phyloP scores from a whole-genome alignment of 2,329 filamentous ascomycete genomes.

The Xylaria polymorpha region DNA sequence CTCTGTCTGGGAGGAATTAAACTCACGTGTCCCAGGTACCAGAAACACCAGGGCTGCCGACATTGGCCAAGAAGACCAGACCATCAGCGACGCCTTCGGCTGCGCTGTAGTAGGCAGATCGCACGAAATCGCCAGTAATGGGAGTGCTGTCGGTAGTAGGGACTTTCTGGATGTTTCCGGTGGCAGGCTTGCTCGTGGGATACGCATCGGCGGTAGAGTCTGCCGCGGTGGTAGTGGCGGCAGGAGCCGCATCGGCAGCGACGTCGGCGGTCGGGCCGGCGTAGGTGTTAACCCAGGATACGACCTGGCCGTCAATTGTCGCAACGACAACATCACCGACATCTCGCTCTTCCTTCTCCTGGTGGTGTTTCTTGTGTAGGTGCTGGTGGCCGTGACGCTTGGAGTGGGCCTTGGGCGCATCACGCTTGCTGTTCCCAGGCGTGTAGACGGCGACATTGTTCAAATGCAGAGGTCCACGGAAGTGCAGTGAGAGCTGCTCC shows the following conservation, averaged over 20 bases:
- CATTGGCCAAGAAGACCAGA: conserved; percentile 62
- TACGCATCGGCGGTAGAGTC: neutral
- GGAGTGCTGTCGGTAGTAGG: conserved; percentile 31
- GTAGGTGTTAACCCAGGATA: conserved; percentile 70
- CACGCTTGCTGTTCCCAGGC: conserved; percentile 58
- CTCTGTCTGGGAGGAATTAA: neutral
- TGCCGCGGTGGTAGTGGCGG: conserved; percentile 35
- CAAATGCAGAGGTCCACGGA: conserved; percentile 76
- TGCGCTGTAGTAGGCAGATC: conserved; percentile 60
- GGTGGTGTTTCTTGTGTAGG: conserved; percentile 58
- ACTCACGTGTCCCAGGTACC: conserved; percentile 59
- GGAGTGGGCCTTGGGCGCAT: conserved; percentile 46
- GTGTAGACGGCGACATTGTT: conserved; percentile 77
- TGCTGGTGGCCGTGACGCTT: conserved; percentile 63
- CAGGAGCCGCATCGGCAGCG: conserved; percentile 36
- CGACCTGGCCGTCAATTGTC: conserved; percentile 67
- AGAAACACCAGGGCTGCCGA: conserved; percentile 56
- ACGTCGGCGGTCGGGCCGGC: conserved; percentile 52
- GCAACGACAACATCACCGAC: conserved; percentile 62
- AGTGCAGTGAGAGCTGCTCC: conserved; percentile 73
- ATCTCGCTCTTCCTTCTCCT: conserved; percentile 59
- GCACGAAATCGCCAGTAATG: conserved; percentile 53
- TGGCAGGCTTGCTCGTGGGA: conserved; percentile 30
- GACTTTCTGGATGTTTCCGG: conserved; percentile 6
- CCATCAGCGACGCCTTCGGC: conserved; percentile 55